phyloP scores from a whole-genome alignment of 805 yeast species.

The Kazachstania psychrophila region DNA sequence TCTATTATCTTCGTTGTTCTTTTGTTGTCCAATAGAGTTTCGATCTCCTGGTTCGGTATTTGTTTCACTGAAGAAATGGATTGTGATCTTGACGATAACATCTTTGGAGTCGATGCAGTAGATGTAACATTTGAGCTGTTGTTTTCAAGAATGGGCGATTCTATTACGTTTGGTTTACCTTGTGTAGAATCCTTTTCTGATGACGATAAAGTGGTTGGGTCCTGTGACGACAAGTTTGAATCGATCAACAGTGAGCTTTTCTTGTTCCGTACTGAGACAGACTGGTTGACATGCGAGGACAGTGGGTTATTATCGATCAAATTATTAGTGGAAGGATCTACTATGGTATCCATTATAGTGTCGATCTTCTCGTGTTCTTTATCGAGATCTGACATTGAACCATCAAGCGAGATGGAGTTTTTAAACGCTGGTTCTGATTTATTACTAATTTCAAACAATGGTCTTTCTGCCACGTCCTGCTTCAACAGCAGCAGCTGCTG shows the following conservation, averaged over 20 bases:
- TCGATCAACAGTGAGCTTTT: constrained; percentile 30
- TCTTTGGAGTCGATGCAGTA: background rate
- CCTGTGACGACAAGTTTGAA: constrained; percentile 3
- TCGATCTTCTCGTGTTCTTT: no score
- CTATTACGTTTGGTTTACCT: background rate
- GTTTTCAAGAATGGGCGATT: background rate
- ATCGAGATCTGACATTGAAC: background rate
- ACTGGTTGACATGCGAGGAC: constrained; percentile 21
- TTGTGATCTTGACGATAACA: constrained; percentile 1
- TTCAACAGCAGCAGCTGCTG: background rate
- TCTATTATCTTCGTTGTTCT: constrained; percentile 13
- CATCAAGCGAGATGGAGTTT: background rate
- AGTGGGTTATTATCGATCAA: constrained; percentile 24
- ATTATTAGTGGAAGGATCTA: constrained; percentile 1
- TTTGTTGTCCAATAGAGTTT: background rate
- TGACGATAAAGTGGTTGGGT: background rate
- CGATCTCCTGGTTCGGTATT: background rate
- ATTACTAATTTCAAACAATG: background rate
- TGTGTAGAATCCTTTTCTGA: no score
- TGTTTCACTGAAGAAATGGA: background rate
- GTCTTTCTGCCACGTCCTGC: background rate
- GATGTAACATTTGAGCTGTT: background rate
- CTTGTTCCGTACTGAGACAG: constrained; percentile 28
- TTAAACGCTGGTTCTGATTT: constrained; percentile 2
- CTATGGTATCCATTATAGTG: no score